Percentiles rank a stretch among this genome's conserved stretches.
Conservation (phyloP, 768 basidiomycete species). For the Gymnopilus junonius region DNA sequence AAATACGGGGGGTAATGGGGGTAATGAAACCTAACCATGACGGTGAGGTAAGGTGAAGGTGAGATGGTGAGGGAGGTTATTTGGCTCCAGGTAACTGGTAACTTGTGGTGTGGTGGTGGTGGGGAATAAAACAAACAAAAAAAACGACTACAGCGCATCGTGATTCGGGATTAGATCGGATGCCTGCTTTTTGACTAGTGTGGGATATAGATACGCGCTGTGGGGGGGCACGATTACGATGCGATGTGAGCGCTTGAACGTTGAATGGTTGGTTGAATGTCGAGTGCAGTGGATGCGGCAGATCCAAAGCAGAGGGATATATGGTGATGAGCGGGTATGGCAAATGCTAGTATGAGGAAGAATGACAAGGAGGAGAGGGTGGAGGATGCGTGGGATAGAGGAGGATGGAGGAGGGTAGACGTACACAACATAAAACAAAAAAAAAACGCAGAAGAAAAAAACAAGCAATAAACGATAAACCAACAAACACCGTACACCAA, state of each 20-base stretch:
- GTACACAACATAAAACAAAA: not conserved
- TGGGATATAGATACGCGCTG: not conserved
- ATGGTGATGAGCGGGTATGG: slow-evolving; percentile 1
- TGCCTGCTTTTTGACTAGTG: not conserved
- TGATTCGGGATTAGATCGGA: not conserved
- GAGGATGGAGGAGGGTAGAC: not conserved
- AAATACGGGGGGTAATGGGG: too few relatives aligned
- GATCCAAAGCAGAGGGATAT: not conserved
- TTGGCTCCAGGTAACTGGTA: too few relatives aligned
- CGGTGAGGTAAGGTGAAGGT: not conserved
- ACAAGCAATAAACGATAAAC: too few relatives aligned
- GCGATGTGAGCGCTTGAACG: not conserved
- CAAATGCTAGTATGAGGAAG: not conserved
- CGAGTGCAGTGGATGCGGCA: not conserved
- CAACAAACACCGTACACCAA: not conserved
- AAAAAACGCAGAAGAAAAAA: not conserved
- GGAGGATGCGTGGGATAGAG: not conserved
- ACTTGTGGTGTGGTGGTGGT: too few relatives aligned
- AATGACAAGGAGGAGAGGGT: not conserved
- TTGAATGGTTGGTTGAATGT: too few relatives aligned
- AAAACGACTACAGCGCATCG: not conserved
- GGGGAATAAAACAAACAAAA: too few relatives aligned
- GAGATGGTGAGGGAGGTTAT: not conserved
- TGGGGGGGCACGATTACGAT: not conserved
- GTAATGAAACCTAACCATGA: too few relatives aligned